phyloP scores from a whole-genome alignment of 2,329 filamentous ascomycete species.

The Aspergillus sp. region DNA sequence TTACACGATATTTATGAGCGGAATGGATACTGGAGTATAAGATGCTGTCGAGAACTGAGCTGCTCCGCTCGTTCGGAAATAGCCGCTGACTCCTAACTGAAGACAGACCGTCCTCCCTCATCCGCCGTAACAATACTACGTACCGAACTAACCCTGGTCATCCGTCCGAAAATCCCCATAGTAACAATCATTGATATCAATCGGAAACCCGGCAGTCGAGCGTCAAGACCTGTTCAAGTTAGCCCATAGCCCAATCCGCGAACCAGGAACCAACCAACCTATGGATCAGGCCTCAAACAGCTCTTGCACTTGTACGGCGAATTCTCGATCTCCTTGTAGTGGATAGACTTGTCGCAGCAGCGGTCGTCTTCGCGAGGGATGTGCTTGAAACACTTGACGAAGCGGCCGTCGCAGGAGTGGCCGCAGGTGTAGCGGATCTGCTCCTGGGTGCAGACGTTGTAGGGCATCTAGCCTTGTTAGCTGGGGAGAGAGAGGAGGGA shows the following conservation, averaged over 20 bases:
- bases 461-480: not conserved
- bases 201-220: no score
- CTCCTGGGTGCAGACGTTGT: conserved; percentile 4
- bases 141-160: no score
- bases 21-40: no score
- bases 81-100: no score
- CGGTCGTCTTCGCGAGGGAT: conserved; percentile 8
- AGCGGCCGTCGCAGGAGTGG: conserved; percentile 9
- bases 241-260: not conserved
- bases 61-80: no score
- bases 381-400: conserved; percentile 9
- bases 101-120: no score
- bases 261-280: not conserved
- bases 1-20: no score
- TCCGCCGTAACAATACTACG: no score
- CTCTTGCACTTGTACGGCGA: conserved; percentile 7
- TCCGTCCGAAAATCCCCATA: no score
- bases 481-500: no score
- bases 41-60: no score
- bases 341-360: conserved; percentile 6
- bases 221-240: not conserved
- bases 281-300: not conserved
- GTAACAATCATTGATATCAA: no score
- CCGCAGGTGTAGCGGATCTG: conserved; percentile 10
- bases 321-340: conserved; percentile 5